phyloP scores from a whole-genome alignment of 805 yeast species.

The Candida multigemmis region DNA sequence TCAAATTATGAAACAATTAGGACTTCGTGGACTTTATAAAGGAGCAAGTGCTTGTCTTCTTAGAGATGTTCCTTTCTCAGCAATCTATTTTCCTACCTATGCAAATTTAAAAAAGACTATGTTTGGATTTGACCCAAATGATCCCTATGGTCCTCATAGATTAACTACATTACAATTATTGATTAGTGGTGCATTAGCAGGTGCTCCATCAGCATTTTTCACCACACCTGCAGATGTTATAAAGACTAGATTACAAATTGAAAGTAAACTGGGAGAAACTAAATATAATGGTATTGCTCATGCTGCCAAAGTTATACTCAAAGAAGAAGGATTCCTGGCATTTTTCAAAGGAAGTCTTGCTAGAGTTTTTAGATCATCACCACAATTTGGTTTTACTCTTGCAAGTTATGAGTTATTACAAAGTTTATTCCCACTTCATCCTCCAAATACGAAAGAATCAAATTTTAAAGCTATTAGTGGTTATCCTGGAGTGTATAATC shows the following conservation, averaged over 20 bases:
- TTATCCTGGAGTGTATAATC: conserved; percentile 36
- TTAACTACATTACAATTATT: conserved; percentile 80
- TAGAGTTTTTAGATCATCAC: conserved; percentile 88
- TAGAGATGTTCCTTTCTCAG: conserved; percentile 94
- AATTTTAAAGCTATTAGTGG: conserved; percentile 35
- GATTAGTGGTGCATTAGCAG: conserved; percentile 87
- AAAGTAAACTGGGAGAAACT: conserved; percentile 66
- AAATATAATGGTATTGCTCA: conserved; percentile 69
- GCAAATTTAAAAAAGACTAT: conserved; percentile 81
- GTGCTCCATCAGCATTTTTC: conserved; percentile 94
- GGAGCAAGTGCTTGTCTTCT: conserved; percentile 88
- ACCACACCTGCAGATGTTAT: conserved; percentile 97
- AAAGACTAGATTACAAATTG: conserved; percentile 89
- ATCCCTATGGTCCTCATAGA: conserved; percentile 45
- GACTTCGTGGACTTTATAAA: conserved; percentile 77
- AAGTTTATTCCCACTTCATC: conserved; percentile 61
- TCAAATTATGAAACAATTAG: conserved; percentile 68
- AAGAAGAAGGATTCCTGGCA: conserved; percentile 78
- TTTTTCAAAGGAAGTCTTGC: conserved; percentile 97
- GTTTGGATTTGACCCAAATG: conserved; percentile 74
- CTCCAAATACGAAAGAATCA: conserved; percentile 34
- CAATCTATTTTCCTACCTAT: conserved; percentile 94
- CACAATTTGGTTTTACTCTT: conserved; percentile 94
- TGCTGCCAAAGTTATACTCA: conserved; percentile 64
- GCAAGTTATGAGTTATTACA: conserved; percentile 96